Evolutionary conservation across 2,329 filamentous ascomycete genomes (phyloP).

Genomic region (Xylariomycetidae sp.): DNA sequence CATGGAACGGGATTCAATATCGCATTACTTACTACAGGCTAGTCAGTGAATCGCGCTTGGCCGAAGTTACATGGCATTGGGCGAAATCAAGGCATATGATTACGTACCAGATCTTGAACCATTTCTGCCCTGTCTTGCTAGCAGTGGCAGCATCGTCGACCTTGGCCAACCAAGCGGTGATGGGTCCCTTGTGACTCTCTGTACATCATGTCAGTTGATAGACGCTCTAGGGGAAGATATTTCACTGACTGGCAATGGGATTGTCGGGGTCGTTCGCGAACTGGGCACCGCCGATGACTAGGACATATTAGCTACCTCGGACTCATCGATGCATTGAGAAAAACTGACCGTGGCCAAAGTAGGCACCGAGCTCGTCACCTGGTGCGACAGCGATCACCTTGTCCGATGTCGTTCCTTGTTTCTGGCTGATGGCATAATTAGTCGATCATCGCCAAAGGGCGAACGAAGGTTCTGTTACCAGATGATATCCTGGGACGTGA

Average conservation of each 20-base stretch:
- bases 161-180: constrained; percentile 49
- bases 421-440: no score
- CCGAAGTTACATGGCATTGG: no score
- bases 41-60: no score
- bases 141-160: constrained; percentile 46
- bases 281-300: constrained; percentile 50
- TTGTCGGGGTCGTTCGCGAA: constrained; percentile 44
- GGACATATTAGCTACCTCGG: no score
- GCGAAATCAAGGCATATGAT: no score
- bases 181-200: constrained; percentile 50
- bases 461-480: no score
- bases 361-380: constrained; percentile 47
- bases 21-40: no score
- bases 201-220: no score
- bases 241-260: constrained; percentile 52
- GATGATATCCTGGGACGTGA: constrained; percentile 42
- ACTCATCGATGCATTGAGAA: no score
- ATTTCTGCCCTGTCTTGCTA: constrained; percentile 35
- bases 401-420: constrained; percentile 34
- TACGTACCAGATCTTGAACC: constrained; percentile 56
- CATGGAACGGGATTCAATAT: no score
- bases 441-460: no score
- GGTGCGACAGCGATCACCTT: constrained; percentile 43
- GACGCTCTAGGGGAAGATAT: no score
- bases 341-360: constrained; percentile 50